Evolutionary conservation across 2,329 filamentous ascomycete genomes (phyloP).

Genomic region (Fusarium xyrophilum): DNA sequence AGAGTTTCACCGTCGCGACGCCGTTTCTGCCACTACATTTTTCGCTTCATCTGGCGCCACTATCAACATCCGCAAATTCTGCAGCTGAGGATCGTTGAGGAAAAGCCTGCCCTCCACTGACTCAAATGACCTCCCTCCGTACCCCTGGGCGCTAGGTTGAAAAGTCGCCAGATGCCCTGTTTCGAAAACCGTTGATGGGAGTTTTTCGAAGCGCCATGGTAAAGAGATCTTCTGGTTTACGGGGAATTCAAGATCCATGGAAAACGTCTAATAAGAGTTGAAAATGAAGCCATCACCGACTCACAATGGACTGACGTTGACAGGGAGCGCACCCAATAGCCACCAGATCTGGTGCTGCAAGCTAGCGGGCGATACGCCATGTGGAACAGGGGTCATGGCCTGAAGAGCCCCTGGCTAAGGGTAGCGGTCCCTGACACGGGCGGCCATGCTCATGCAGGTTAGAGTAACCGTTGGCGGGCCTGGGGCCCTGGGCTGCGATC

Average conservation of each 20-base stretch:
- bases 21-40: conserved; percentile 19
- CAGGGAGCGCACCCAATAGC: conserved; percentile 12
- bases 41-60: conserved; percentile 21
- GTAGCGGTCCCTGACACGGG: conserved; percentile 27
- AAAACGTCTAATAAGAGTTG: conserved; percentile 30
- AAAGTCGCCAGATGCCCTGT: conserved; percentile 14
- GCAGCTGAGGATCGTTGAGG: background rate
- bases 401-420: conserved; percentile 29
- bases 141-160: conserved; percentile 11
- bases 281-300: conserved; percentile 42
- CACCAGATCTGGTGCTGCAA: conserved; percentile 1
- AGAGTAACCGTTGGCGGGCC: conserved; percentile 15
- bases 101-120: background rate
- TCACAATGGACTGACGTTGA: conserved; percentile 33
- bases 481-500: background rate
- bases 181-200: conserved; percentile 3
- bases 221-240: background rate
- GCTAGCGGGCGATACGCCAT: conserved; percentile 27
- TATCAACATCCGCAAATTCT: background rate
- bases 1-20: conserved; percentile 35
- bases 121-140: conserved; percentile 2
- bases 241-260: conserved; percentile 4
- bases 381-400: conserved; percentile 29
- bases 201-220: background rate
- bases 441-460: conserved; percentile 21